Evolutionary conservation across 768 basidiomycete species (phyloP).

Genomic region (Boletellus sp.): DNA sequence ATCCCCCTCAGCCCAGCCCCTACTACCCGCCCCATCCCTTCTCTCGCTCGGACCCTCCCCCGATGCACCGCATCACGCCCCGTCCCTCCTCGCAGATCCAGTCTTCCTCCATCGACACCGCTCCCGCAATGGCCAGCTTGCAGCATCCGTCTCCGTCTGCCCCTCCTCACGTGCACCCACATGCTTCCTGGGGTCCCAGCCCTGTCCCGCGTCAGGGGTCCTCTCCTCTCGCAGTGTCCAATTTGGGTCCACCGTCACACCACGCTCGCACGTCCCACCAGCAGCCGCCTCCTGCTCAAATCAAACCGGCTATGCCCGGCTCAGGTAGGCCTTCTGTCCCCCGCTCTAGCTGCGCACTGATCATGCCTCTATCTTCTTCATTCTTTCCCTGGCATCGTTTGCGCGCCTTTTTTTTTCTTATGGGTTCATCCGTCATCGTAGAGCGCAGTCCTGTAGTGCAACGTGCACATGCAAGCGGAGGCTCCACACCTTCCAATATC

Average conservation of each 20-base stretch:
- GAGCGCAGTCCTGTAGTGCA: slow-evolving; percentile 30
- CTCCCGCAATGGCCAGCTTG: slow-evolving; percentile 32
- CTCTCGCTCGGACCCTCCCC: slow-evolving; percentile 15
- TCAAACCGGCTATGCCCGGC: slow-evolving; percentile 33
- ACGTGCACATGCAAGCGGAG: slow-evolving; percentile 24
- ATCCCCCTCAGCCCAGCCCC: slow-evolving; percentile 24
- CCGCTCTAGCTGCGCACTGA: slow-evolving; percentile 1
- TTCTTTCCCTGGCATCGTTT: neutral
- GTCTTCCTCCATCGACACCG: slow-evolving; percentile 24
- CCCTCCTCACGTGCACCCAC: slow-evolving; percentile 32
- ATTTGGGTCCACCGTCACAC: slow-evolving; percentile 24
- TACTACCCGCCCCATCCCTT: slow-evolving; percentile 19
- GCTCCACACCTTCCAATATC: slow-evolving; percentile 25
- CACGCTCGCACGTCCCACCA: slow-evolving; percentile 27
- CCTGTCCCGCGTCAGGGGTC: slow-evolving; percentile 29
- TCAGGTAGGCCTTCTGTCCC: slow-evolving; percentile 18
- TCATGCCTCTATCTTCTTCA: neutral
- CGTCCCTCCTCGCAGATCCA: slow-evolving; percentile 32
- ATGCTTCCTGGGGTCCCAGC: slow-evolving; percentile 31
- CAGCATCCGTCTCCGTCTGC: slow-evolving; percentile 30
- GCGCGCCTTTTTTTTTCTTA: slow-evolving; percentile 10
- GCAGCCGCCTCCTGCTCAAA: slow-evolving; percentile 25
- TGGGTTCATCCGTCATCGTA: slow-evolving; percentile 1
- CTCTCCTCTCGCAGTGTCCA: slow-evolving; percentile 26
- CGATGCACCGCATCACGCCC: slow-evolving; percentile 30